These are phyloP conservation scores for Orbilia quercus DNA, from an alignment of 2,329 filamentous ascomycete genomes.

Conservation along the genomic window DNA sequence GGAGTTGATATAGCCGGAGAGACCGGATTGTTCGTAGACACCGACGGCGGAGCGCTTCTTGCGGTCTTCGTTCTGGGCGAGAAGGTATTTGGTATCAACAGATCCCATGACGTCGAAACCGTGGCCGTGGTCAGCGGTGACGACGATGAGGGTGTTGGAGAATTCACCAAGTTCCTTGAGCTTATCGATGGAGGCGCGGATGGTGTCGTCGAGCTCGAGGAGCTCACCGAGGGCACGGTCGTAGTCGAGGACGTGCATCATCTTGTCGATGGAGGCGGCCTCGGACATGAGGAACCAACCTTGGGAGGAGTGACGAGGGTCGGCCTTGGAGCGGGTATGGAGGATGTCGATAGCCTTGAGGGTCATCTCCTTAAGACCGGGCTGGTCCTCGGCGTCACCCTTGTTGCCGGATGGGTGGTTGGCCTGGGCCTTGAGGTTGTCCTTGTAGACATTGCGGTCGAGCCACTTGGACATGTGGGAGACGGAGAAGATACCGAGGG, in stretches of 20 bases:
- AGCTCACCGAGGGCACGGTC: slow-evolving; percentile 86
- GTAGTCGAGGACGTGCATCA: slow-evolving; percentile 88
- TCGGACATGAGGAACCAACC: slow-evolving; percentile 92
- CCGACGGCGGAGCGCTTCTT: slow-evolving; percentile 80
- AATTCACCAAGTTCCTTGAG: slow-evolving; percentile 74
- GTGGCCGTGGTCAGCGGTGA: slow-evolving; percentile 89
- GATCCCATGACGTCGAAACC: slow-evolving; percentile 87
- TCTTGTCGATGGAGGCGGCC: slow-evolving; percentile 86
- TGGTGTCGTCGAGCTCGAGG: slow-evolving; percentile 82
- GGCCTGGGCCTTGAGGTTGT: slow-evolving; percentile 74
- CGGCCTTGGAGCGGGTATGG: slow-evolving; percentile 70
- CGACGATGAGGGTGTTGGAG: slow-evolving; percentile 80
- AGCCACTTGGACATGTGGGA: slow-evolving; percentile 85
- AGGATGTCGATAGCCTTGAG: slow-evolving; percentile 85
- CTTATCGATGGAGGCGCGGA: slow-evolving; percentile 78
- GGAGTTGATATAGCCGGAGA: slow-evolving; percentile 75
- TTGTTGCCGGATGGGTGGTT: slow-evolving; percentile 77
- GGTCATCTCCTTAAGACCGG: slow-evolving; percentile 89
- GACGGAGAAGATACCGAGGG: slow-evolving; percentile 81
- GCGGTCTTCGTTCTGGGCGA: slow-evolving; percentile 73
- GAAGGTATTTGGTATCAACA: slow-evolving; percentile 82
- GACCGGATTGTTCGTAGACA: slow-evolving; percentile 77
- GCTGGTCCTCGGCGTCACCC: slow-evolving; percentile 76
- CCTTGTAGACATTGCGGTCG: slow-evolving; percentile 81
- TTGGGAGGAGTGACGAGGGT: slow-evolving; percentile 40